Evolutionary conservation across 768 basidiomycete species (phyloP).

Genomic region (Neoboletus brunneissimus): DNA sequence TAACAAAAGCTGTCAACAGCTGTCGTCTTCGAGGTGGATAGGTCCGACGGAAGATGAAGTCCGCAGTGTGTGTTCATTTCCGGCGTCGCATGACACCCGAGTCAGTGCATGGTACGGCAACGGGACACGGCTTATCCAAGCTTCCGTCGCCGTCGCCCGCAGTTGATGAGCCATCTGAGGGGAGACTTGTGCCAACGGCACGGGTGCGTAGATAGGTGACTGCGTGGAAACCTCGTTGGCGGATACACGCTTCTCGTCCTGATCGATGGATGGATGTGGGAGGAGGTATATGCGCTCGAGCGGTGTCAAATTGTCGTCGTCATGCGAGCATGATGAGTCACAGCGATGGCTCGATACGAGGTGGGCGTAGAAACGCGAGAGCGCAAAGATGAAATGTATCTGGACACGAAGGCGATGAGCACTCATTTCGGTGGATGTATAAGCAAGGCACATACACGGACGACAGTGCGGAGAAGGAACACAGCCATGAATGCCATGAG

Average conservation of each 20-base stretch:
- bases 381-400: constrained; percentile 75
- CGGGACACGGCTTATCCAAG: constrained; percentile 49
- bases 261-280: constrained; percentile 29
- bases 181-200: constrained; percentile 56
- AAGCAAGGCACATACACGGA: constrained; percentile 51
- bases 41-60: constrained; percentile 15
- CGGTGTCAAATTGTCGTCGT: constrained; percentile 26
- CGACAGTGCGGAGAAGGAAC: constrained; percentile 58
- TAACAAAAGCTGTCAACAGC: constrained; percentile 1
- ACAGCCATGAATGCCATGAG: constrained; percentile 56
- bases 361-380: constrained; percentile 62
- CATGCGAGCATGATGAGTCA: constrained; percentile 8
- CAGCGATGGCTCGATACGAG: constrained; percentile 43
- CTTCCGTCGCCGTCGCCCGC: constrained; percentile 58
- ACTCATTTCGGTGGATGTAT: background rate
- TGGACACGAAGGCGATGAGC: constrained; percentile 26
- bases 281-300: constrained; percentile 66
- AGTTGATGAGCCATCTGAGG: constrained; percentile 48
- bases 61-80: background rate
- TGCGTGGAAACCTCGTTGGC: constrained; percentile 1
- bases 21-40: constrained; percentile 17
- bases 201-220: constrained; percentile 61
- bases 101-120: background rate
- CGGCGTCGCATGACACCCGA: background rate
- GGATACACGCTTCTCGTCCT: constrained; percentile 5